Conservation (phyloP, 352 stramenopile genomes). For the Pythium plurisporium region DNA sequence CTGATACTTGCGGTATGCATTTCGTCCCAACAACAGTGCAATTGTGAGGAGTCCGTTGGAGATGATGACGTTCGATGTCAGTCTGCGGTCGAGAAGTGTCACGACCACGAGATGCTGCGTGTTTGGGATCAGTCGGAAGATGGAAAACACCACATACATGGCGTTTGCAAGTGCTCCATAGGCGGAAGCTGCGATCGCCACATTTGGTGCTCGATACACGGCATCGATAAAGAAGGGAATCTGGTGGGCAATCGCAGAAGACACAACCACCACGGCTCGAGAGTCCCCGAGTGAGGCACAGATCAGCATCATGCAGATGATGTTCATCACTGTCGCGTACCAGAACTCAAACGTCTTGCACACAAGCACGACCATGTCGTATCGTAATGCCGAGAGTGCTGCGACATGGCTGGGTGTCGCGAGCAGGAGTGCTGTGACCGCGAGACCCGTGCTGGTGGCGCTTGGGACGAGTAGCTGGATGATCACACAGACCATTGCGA, state of each 20-base stretch:
- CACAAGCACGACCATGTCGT: constrained; percentile 1
- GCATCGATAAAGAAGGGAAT: constrained; percentile 1
- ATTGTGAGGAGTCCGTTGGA: background rate
- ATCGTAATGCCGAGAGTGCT: background rate
- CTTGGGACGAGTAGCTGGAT: background rate
- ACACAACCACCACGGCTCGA: background rate
- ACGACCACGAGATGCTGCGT: background rate
- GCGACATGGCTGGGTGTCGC: background rate
- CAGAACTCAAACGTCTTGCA: constrained; percentile 8
- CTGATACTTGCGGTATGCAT: constrained; percentile 1
- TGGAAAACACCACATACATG: background rate
- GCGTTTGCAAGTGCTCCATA: background rate
- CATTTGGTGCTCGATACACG: background rate
- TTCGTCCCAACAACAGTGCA: background rate
- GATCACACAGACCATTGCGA: background rate
- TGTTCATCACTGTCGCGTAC: background rate
- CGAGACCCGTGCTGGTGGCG: background rate
- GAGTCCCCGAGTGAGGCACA: background rate
- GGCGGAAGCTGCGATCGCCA: background rate
- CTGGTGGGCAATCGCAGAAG: background rate
- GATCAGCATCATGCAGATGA: background rate
- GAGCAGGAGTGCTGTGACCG: background rate
- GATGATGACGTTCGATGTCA: background rate
- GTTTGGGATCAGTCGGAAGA: background rate
- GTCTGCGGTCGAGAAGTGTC: background rate